Percentiles rank a stretch among this genome's conserved stretches.
phyloP scores from a whole-genome alignment of 805 yeast genomes.

The Clavispora carvajalis region DNA sequence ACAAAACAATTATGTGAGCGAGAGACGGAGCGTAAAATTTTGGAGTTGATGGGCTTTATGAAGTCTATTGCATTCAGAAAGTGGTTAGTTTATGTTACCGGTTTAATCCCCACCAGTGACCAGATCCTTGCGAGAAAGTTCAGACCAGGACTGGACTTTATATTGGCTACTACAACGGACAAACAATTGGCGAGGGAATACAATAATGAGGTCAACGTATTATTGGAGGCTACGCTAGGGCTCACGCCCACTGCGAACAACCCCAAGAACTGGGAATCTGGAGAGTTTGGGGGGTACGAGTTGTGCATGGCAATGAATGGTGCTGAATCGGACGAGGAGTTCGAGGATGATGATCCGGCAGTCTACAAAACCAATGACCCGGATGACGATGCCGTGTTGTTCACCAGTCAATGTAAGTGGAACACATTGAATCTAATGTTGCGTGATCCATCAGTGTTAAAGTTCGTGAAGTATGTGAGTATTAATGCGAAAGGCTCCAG shows the following conservation, averaged over 20 bases:
- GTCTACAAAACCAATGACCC: conserved; percentile 56
- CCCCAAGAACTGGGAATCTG: conserved; percentile 74
- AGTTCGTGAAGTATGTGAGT: conserved; percentile 89
- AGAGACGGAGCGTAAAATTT: conserved; percentile 37
- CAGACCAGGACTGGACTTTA: conserved; percentile 93
- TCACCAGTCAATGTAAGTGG: conserved; percentile 79
- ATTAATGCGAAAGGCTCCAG: conserved; percentile 83
- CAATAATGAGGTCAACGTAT: conserved; percentile 34
- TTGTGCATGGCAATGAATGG: conserved; percentile 69
- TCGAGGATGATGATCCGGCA: conserved; percentile 73
- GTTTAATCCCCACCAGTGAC: conserved; percentile 56
- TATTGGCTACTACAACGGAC: conserved; percentile 70
- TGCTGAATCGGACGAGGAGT: conserved; percentile 42
- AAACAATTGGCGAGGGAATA: conserved; percentile 27
- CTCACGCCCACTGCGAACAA: conserved; percentile 61
- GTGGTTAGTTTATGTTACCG: conserved; percentile 63
- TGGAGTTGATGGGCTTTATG: conserved; percentile 54
- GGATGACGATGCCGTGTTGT: conserved; percentile 67
- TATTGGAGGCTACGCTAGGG: conserved; percentile 75
- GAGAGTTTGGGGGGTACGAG: conserved; percentile 95
- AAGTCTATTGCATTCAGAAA: conserved; percentile 58
- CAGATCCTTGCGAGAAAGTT: conserved; percentile 76
- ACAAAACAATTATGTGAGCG: conserved; percentile 11
- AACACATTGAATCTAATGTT: conserved; percentile 72
- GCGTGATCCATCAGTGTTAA: conserved; percentile 80